Percentiles rank a stretch among this genome's conserved stretches.
phyloP scores from a whole-genome alignment of 2,329 filamentous ascomycete species.

The Hymenoscyphus albidus region DNA sequence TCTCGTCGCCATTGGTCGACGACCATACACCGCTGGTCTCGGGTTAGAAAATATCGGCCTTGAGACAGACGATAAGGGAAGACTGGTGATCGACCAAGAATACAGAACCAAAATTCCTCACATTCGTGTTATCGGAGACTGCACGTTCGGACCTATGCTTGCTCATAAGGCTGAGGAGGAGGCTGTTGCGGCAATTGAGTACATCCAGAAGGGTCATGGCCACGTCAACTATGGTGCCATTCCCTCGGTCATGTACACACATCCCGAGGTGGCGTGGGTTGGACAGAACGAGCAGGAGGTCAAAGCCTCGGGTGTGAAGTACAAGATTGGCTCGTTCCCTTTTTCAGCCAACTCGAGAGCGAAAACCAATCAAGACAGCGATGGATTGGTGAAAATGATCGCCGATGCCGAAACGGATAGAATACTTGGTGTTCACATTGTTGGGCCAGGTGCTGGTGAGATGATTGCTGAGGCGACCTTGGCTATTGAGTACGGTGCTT shows the following conservation, averaged over 20 bases:
- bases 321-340: constrained; percentile 90
- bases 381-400: constrained; percentile 96
- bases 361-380: constrained; percentile 96
- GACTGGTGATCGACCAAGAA: constrained; percentile 95
- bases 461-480: constrained; percentile 98
- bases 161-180: constrained; percentile 99
- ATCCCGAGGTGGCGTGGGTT: constrained; percentile 98
- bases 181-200: constrained; percentile 89
- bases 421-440: constrained; percentile 92
- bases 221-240: constrained; percentile 99
- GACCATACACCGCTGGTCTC: constrained; percentile 88
- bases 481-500: constrained; percentile 93
- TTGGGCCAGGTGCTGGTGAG: constrained; percentile 93
- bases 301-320: constrained; percentile 84
- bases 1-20: constrained; percentile 91
- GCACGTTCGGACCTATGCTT: constrained; percentile 97
- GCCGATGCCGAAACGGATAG: constrained; percentile 95
- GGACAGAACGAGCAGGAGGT: constrained; percentile 96
- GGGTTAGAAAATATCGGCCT: constrained; percentile 92
- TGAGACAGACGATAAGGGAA: constrained; percentile 87
- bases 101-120: constrained; percentile 97
- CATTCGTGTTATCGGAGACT: constrained; percentile 94
- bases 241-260: constrained; percentile 98
- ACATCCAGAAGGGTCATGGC: constrained; percentile 95
- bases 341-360: constrained; percentile 98